Conservation (phyloP, 1,139 yeast genomes). For the Pichiaceae sp. region DNA sequence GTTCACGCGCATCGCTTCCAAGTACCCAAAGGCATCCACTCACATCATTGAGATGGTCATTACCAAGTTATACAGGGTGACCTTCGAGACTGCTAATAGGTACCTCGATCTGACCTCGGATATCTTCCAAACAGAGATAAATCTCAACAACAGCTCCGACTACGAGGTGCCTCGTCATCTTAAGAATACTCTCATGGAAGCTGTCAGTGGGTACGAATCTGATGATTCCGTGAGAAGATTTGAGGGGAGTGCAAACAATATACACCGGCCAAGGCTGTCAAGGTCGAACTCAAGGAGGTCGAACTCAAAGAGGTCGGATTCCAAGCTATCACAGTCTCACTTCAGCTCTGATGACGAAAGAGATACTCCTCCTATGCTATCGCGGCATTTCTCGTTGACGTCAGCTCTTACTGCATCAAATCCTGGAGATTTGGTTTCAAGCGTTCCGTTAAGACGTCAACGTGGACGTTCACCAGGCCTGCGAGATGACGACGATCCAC, state of each 20-base stretch:
- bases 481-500: constrained; percentile 50
- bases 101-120: constrained; percentile 82
- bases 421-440: constrained; percentile 81
- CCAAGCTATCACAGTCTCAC: neutral
- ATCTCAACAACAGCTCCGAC: constrained; percentile 44
- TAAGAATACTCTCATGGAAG: neutral
- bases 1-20: constrained; percentile 61
- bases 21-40: constrained; percentile 84
- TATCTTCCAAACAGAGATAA: constrained; percentile 67
- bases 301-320: neutral
- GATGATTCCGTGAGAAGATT: neutral
- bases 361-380: constrained; percentile 14
- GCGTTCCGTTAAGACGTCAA: constrained; percentile 51
- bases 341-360: neutral
- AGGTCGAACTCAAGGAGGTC: neutral
- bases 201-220: neutral
- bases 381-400: constrained; percentile 60
- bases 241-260: no score
- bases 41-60: constrained; percentile 91
- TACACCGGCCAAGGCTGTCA: no score
- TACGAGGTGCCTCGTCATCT: constrained; percentile 56
- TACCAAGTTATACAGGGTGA: constrained; percentile 79
- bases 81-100: constrained; percentile 81
- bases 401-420: constrained; percentile 47
- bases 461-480: no score